Percentiles rank a stretch among this genome's conserved stretches.
Evolutionary conservation across 805 yeast genomes (phyloP).

Genomic region (Candida taoyuanica): DNA sequence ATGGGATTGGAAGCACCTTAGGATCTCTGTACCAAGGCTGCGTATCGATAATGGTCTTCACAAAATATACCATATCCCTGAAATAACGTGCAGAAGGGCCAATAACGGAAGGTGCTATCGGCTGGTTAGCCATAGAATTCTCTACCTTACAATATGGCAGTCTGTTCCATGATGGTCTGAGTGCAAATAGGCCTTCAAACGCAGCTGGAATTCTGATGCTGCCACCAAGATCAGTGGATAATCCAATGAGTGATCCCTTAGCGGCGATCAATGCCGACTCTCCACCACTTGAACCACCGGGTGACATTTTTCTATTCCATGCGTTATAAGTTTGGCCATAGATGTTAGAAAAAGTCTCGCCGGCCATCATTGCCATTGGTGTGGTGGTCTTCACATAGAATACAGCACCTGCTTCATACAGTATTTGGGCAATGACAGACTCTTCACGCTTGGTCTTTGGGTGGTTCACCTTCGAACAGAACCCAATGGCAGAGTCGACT

Average conservation of each 20-base stretch:
- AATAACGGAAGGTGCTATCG: conserved; percentile 31
- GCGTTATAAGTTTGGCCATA: conserved; percentile 45
- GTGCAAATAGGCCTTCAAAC: conserved; percentile 35
- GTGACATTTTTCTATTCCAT: conserved; percentile 35
- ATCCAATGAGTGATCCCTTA: conserved; percentile 42
- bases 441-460: conserved; percentile 41
- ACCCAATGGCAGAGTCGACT: conserved; percentile 44
- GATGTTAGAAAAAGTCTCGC: conserved; percentile 40
- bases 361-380: conserved; percentile 46
- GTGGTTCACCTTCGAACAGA: conserved; percentile 40
- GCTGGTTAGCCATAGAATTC: conserved; percentile 14
- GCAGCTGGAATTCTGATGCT: conserved; percentile 45
- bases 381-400: conserved; percentile 49
- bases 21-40: conserved; percentile 42
- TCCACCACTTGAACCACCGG: conserved; percentile 53
- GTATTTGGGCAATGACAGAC: conserved; percentile 34
- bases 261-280: conserved; percentile 43
- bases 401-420: conserved; percentile 46
- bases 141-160: conserved; percentile 31
- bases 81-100: conserved; percentile 43
- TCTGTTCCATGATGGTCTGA: conserved; percentile 41
- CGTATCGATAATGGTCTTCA: conserved; percentile 27
- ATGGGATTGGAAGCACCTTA: conserved; percentile 35
- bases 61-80: conserved; percentile 32
- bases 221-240: conserved; percentile 56